Conservation (phyloP, 2,329 filamentous ascomycete genomes). For the Colletotrichum sp. region DNA sequence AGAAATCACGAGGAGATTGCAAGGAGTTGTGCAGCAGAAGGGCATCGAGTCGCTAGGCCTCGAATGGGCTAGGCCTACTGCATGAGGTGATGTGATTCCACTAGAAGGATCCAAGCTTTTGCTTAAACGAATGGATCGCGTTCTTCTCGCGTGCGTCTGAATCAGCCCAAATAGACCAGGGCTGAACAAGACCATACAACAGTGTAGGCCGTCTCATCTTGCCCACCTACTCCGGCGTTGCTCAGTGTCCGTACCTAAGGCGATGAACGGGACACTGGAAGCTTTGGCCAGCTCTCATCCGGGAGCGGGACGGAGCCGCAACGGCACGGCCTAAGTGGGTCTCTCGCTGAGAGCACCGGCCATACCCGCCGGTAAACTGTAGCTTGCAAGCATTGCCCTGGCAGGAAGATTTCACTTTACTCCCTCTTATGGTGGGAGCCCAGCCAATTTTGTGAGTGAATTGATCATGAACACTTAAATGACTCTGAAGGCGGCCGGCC, state of each 20-base stretch:
- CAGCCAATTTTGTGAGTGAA: not conserved
- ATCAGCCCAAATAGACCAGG: not conserved
- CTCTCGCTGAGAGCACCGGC: not conserved
- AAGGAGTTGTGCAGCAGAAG: not conserved
- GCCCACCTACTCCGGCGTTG: not conserved
- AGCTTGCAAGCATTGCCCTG: not conserved
- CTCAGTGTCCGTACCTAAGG: not conserved
- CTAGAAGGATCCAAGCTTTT: not conserved
- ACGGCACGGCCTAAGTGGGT: not conserved
- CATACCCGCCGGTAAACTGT: not conserved
- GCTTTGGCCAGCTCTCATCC: not conserved
- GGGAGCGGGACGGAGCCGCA: not conserved
- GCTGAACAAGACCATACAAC: not conserved
- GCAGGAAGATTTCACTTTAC: not conserved
- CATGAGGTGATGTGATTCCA: not conserved
- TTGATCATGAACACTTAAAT: not conserved
- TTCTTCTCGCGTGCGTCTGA: not conserved
- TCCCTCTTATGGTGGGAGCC: not conserved
- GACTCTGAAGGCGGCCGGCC: not conserved
- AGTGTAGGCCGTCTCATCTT: not conserved
- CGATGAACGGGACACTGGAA: not conserved
- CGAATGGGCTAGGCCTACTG: not conserved
- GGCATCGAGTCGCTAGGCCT: not conserved
- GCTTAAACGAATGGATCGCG: not conserved
- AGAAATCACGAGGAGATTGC: not conserved